Conservation (phyloP, 2,329 filamentous ascomycete species). For the Nothomitra cinnamomea region DNA sequence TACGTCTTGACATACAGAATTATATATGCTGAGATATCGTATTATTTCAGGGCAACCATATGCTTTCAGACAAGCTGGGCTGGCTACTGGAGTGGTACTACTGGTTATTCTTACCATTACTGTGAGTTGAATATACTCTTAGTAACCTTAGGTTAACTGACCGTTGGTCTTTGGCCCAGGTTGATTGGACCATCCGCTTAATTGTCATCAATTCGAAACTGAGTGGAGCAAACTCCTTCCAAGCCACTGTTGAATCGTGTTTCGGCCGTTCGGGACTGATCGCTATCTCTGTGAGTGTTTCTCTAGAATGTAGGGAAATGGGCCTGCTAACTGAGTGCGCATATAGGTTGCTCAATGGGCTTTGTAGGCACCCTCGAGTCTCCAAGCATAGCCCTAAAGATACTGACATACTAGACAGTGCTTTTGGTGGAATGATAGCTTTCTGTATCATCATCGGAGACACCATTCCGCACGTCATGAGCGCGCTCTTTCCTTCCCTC, state of each 20-base stretch:
- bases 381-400: not conserved
- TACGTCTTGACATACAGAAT: not conserved
- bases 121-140: conserved; percentile 17
- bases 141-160: not conserved
- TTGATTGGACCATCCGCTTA: conserved; percentile 95
- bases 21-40: not conserved
- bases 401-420: conserved; percentile 27
- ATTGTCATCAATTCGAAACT: conserved; percentile 97
- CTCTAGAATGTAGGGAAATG: not conserved
- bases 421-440: conserved; percentile 95
- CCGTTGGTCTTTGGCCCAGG: conserved; percentile 15
- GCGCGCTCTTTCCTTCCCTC: conserved; percentile 64
- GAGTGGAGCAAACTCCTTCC: conserved; percentile 83
- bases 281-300: conserved; percentile 47
- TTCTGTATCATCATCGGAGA: conserved; percentile 97
- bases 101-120: conserved; percentile 64
- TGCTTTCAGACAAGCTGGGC: conserved; percentile 82
- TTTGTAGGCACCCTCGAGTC: conserved; percentile 36
- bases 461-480: conserved; percentile 79
- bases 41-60: conserved; percentile 54
- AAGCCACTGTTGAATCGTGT: conserved; percentile 89
- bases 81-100: conserved; percentile 62
- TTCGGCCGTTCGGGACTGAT: conserved; percentile 78
- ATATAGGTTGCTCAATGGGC: conserved; percentile 70
- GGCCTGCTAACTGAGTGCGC: not conserved